A percentile compares a stretch with the other conserved stretches of the same genome.
Conservation (phyloP, 768 basidiomycete genomes). For the Suillus clintonianus region DNA sequence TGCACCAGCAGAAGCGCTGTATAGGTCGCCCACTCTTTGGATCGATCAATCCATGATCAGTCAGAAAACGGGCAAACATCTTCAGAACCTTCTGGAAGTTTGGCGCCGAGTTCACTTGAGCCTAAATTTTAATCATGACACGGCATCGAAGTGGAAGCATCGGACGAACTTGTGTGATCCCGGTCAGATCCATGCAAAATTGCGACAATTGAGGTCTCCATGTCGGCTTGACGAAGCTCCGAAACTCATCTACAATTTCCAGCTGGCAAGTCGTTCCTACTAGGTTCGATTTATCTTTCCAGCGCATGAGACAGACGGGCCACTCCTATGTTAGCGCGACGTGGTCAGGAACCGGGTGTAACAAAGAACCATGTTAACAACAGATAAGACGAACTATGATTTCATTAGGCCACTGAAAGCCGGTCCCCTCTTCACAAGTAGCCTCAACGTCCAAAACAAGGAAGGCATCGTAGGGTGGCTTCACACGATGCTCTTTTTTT, state of each 20-base stretch:
- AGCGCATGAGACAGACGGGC: slow-evolving; percentile 86
- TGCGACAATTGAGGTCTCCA: slow-evolving; percentile 80
- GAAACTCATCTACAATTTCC: slow-evolving; percentile 78
- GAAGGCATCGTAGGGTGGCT: slow-evolving; percentile 71
- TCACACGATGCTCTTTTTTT: slow-evolving; percentile 20
- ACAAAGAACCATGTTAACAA: slow-evolving; percentile 1
- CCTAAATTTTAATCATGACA: slow-evolving; percentile 43
- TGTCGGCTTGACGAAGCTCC: slow-evolving; percentile 83
- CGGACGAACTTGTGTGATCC: slow-evolving; percentile 82
- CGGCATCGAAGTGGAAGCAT: slow-evolving; percentile 8
- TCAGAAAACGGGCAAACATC: slow-evolving; percentile 66
- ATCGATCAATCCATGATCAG: slow-evolving; percentile 70
- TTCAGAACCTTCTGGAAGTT: slow-evolving; percentile 69
- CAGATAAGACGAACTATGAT: slow-evolving; percentile 72
- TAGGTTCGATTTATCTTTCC: slow-evolving; percentile 63
- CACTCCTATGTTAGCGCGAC: slow-evolving; percentile 64
- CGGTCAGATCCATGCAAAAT: slow-evolving; percentile 88
- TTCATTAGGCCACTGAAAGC: slow-evolving; percentile 88
- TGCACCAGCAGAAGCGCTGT: slow-evolving; percentile 77
- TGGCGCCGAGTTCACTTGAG: slow-evolving; percentile 79
- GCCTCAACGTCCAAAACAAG: slow-evolving; percentile 91
- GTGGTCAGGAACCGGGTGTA: slow-evolving; percentile 9
- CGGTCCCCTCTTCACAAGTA: slow-evolving; percentile 68
- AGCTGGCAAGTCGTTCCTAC: slow-evolving; percentile 57
- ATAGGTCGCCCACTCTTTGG: slow-evolving; percentile 54